phyloP scores from a whole-genome alignment of 2,329 filamentous ascomycete genomes.

The Lachnellula willkommii region DNA sequence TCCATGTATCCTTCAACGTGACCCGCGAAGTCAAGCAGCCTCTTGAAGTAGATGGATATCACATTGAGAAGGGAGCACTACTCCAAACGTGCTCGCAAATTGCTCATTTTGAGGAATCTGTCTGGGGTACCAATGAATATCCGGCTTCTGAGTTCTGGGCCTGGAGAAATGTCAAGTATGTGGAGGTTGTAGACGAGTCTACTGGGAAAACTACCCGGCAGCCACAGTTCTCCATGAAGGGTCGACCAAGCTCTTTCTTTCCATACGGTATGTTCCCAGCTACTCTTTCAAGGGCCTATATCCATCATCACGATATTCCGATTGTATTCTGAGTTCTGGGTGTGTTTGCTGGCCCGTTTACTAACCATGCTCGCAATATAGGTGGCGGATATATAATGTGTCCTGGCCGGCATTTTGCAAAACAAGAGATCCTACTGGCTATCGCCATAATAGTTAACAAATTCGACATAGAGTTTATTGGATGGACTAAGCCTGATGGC shows the following conservation, averaged over 20 bases:
- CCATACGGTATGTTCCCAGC: conserved; percentile 6
- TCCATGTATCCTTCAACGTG: conserved; percentile 8
- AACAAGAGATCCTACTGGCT: conserved; percentile 15
- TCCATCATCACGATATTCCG: too few relatives aligned
- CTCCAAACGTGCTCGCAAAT: conserved; percentile 13
- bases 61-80: conserved; percentile 12
- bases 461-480: conserved; percentile 13
- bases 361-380: not conserved
- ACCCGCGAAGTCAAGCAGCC: conserved; percentile 8
- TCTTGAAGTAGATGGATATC: conserved; percentile 12
- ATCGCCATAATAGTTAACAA: conserved; percentile 12
- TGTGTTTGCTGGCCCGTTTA: not conserved
- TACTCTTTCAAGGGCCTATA: not conserved
- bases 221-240: conserved; percentile 10
- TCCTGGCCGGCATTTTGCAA: conserved; percentile 18
- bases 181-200: conserved; percentile 17
- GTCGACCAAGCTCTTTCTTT: conserved; percentile 14
- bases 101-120: conserved; percentile 4
- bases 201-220: conserved; percentile 8
- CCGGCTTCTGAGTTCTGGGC: conserved; percentile 15
- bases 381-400: conserved; percentile 17
- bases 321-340: not conserved
- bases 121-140: conserved; percentile 15
- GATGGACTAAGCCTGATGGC: conserved; percentile 3
- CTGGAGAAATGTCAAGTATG: conserved; percentile 17